Conservation (phyloP, 176 grass and related monocot species). For the Hsuehochloa calcarea region DNA sequence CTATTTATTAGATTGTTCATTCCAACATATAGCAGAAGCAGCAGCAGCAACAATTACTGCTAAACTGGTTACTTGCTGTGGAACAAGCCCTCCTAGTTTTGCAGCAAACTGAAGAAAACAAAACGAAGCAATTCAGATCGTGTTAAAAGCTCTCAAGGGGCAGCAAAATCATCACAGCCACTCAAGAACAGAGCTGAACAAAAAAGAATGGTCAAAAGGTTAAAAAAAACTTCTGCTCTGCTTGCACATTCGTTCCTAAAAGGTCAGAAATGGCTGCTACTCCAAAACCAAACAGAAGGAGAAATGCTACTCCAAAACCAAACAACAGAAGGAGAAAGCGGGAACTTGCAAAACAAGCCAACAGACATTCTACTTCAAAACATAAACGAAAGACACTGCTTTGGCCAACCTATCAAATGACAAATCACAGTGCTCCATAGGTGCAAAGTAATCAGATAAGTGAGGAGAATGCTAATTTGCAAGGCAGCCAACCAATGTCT, state of each 20-base stretch:
- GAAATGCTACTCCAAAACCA: background rate
- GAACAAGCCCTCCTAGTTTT: slow-evolving; percentile 17
- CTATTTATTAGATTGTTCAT: background rate
- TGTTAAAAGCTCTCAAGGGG: background rate
- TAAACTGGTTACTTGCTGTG: background rate
- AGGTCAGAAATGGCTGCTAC: background rate
- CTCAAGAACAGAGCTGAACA: background rate
- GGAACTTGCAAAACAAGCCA: background rate
- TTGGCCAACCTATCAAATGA: background rate
- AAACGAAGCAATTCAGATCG: background rate
- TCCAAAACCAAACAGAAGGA: background rate
- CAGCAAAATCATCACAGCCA: slow-evolving; percentile 15
- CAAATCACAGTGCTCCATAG: background rate
- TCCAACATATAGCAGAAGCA: background rate
- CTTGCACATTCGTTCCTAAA: background rate
- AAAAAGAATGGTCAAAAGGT: background rate
- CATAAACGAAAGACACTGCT: background rate
- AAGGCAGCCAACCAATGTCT: no score
- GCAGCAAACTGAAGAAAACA: slow-evolving; percentile 2
- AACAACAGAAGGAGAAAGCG: background rate
- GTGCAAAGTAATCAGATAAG: background rate
- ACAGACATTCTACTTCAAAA: background rate
- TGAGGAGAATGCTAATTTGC: background rate
- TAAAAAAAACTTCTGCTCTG: background rate
- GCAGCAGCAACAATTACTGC: background rate